Evolutionary conservation across 495 filamentous ascomycete species (phyloP), one percentile per base, ranked within the genome.

Genomic region (Penicillium simplicissimum): DNA sequence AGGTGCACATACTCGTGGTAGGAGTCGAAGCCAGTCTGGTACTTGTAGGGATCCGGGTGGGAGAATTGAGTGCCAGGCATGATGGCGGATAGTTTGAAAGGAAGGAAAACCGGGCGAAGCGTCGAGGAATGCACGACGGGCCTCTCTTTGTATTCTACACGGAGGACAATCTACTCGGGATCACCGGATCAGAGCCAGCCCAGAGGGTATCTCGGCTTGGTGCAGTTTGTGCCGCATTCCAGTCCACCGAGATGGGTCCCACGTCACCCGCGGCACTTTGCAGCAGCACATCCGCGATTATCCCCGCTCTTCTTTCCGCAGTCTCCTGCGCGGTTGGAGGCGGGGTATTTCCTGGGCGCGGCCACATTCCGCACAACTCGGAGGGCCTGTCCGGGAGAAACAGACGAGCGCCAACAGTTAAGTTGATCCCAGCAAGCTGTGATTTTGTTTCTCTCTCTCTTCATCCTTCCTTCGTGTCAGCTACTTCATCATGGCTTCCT

Each of bases 1-100:
- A 10, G 49, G 17, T 23, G 25, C 6, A 67, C 80, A 23, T 74
- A 86, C 83, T 85, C 81, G 68, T 86, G 83, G 61, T 87, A 84
- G 34, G 78, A 84, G 72, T 77, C 73, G 69, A 87, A 86, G 54
- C 85, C 85, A 63, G 74, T 84, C 66, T 81, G 79, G 70, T 87
- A 87, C 25, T 66, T 66, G 72, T 87, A 87, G 17, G 80, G 83
- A 67, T 87, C 85, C 2, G 76, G 75, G 54, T 79, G 73, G 25
- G 71, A 72, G 76, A 85, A 87, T 5, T 79, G 69, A 34, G 83
- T 86, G 65, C 80, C 76, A 59, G 84, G 85, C 85, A 86, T 86
- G 54, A 65, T 65, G 59, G 37, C 38, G 45, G 10, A 17, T 42
- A 33, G 9, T 45, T 14, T 51, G 49, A 7, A 21, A 36, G 13